Percentiles rank a stretch among this genome's conserved stretches.
phyloP scores from a whole-genome alignment of 2,329 filamentous ascomycete genomes.

The Clarireedia paspali region DNA sequence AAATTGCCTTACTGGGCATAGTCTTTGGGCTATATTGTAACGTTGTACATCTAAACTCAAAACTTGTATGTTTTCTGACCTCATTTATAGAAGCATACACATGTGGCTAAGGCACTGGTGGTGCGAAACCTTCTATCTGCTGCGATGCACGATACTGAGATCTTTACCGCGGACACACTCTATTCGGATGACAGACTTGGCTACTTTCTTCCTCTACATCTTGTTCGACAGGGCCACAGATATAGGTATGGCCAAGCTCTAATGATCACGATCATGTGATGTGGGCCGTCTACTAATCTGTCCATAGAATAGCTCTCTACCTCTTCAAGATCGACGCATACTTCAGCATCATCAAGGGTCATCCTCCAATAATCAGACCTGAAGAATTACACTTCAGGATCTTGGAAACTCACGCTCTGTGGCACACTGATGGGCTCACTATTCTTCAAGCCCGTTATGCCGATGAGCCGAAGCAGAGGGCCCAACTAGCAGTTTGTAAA shows the following conservation, averaged over 20 bases:
- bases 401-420: slow-evolving; percentile 30
- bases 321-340: slow-evolving; percentile 35
- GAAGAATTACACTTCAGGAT: slow-evolving; percentile 34
- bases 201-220: slow-evolving; percentile 32
- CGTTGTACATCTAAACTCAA: slow-evolving; percentile 7
- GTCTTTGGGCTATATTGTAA: slow-evolving; percentile 32
- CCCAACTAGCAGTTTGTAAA: slow-evolving; percentile 13
- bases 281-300: slow-evolving; percentile 1
- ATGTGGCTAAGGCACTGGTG: slow-evolving; percentile 28
- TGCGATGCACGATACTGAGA: slow-evolving; percentile 31
- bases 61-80: background rate
- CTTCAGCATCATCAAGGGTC: slow-evolving; percentile 28
- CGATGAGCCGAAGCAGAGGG: slow-evolving; percentile 29
- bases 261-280: too few relatives aligned
- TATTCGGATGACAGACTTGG: slow-evolving; percentile 33
- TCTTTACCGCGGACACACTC: slow-evolving; percentile 31
- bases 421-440: slow-evolving; percentile 33
- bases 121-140: slow-evolving; percentile 32
- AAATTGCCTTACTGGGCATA: slow-evolving; percentile 32
- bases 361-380: slow-evolving; percentile 28
- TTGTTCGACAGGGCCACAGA: slow-evolving; percentile 29
- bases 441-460: slow-evolving; percentile 31
- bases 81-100: too few relatives aligned
- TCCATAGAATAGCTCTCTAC: slow-evolving; percentile 29
- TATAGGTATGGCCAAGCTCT: slow-evolving; percentile 26